Evolutionary conservation across 176 grass and related monocot genomes (phyloP), one percentile per base, ranked within the genome.

Genomic region (Raddia distichophylla): DNA sequence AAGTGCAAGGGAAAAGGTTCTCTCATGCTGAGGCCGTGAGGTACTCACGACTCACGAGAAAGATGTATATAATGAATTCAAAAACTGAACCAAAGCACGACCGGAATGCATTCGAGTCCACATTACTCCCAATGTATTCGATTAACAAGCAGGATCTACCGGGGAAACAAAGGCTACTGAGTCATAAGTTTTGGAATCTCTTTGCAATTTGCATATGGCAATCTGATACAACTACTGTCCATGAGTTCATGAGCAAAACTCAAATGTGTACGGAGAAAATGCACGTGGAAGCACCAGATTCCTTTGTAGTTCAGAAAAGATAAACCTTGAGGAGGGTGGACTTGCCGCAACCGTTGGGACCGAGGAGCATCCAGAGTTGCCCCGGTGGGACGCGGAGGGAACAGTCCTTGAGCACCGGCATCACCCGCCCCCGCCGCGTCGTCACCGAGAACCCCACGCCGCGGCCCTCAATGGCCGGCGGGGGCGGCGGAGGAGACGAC

Each of bases 281-380:
- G 55, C 8, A 57, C 52, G 44, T 20, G 60, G 42, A 64, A 75
- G 70, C 45, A 80, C 11, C 42, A 54, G 2, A 44, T 43, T 68
- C 37, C 37, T 80, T 60, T 18, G 11, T 14, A 22, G 60, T 61
- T 75, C n/a, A 85, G 55, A 80, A 13, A 73, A 69, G 50, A 48
- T 40, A 74, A 32, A 98, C 95, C 95, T 95, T 93, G 2, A 94
- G 86, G 10, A 98, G 90, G 61, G 95, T 94, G 51, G 95, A 94
- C 83, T 98, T 98, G 84, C 92, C 95, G 50, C 95, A 95, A n/a
- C 92, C 90, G 72, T 98, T 98, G 80, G 92, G 92, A 19, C 95
- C 95, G 13, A 98, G 95, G 64, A 98, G 95, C 95, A 98, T 95
- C 92, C 95, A 98, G 45, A 98, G 90, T 79, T 98, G 82, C 19